Percentiles rank a stretch among this genome's conserved stretches.
These are phyloP conservation scores for Apiotrichum gracile DNA, from an alignment of 1,284 basidiomycete genomes.

Conservation along the genomic window DNA sequence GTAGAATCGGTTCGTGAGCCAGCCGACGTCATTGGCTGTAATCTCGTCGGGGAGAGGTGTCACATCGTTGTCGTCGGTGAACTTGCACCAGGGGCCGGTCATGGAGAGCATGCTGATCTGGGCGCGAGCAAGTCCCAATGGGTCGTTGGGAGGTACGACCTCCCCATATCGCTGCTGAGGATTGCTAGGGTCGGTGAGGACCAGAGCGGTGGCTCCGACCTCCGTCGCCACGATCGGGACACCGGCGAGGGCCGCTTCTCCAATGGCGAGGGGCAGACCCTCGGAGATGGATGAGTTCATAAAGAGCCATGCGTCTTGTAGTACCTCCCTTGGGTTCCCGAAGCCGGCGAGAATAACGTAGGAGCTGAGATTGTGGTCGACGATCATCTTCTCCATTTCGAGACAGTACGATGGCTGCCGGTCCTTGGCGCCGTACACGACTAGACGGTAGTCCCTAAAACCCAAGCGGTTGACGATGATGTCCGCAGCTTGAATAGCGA, in stretches of 20 bases:
- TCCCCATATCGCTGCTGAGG: conserved; percentile 8
- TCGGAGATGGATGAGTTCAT: conserved; percentile 15
- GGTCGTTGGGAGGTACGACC: conserved; percentile 11
- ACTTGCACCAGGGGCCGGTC: conserved; percentile 10
- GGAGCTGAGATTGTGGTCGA: conserved; percentile 6
- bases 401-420: conserved; percentile 12
- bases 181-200: conserved; percentile 9
- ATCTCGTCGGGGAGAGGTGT: conserved; percentile 6
- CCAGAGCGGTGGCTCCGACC: conserved; percentile 10
- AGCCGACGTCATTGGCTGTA: conserved; percentile 5
- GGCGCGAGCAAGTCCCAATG: conserved; percentile 6
- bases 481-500: conserved; percentile 14
- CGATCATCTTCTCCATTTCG: conserved; percentile 14
- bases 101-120: conserved; percentile 12
- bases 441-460: conserved; percentile 14
- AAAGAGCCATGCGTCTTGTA: conserved; percentile 15
- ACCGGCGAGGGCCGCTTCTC: conserved; percentile 11
- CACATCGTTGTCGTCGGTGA: background rate
- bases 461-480: conserved; percentile 14
- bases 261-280: conserved; percentile 10
- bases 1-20: conserved; percentile 12
- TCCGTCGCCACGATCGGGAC: conserved; percentile 17
- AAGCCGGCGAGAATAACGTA: conserved; percentile 10
- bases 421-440: conserved; percentile 15
- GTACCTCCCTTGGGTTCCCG: conserved; percentile 11